phyloP scores from a whole-genome alignment of 2,329 filamentous ascomycete species.

The Colletotrichum sansevieriae region DNA sequence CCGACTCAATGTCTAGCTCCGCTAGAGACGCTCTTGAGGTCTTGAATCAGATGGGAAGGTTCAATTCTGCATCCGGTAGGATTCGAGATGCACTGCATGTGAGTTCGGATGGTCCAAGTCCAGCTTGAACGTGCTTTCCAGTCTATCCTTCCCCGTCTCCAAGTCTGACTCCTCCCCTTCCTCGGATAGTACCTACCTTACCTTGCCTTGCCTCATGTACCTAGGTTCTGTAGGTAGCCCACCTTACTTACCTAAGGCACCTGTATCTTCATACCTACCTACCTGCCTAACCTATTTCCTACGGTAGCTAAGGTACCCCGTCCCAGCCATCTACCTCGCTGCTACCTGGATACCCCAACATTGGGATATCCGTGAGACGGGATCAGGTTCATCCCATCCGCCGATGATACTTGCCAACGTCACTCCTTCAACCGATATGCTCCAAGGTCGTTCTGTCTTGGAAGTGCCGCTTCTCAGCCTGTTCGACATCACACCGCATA shows the following conservation, averaged over 20 bases:
- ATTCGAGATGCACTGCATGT: conserved; percentile 25
- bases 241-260: too few species aligned
- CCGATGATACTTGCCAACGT: too few species aligned
- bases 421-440: not conserved
- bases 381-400: conserved; percentile 15
- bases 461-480: too few species aligned
- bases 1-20: not conserved
- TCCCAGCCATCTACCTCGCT: not conserved
- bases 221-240: too few species aligned
- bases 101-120: conserved; percentile 2
- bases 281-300: too few species aligned
- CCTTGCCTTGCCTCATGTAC: too few species aligned
- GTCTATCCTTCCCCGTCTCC: not conserved
- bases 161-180: too few species aligned
- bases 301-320: too few species aligned
- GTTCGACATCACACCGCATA: too few species aligned
- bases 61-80: conserved; percentile 28
- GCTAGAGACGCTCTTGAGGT: conserved; percentile 9
- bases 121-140: not conserved
- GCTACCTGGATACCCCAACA: not conserved
- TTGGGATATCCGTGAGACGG: conserved; percentile 4
- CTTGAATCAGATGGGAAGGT: conserved; percentile 18
- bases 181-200: too few species aligned
- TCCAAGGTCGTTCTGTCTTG: too few species aligned
- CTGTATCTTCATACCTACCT: not conserved